Base-by-base conservation (phyloP, 768 basidiomycete genomes). In the Chalciporus chontae region DNA sequence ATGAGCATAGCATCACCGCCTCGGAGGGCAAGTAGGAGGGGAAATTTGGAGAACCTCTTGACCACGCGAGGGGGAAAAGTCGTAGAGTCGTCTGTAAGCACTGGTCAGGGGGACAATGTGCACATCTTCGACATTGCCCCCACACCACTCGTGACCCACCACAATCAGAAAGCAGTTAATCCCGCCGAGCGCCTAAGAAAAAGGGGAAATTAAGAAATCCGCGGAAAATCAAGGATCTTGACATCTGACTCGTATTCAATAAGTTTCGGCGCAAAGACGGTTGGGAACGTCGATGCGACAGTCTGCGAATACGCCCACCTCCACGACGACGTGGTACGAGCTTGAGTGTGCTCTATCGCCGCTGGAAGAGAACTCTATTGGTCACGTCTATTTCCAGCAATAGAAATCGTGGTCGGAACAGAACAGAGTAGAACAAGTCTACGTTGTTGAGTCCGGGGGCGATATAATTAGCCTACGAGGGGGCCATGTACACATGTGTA, bases 291-390 rank as follows among this genome's bases (percentile, higher is more conserved):
- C 1, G 32, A 32, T 11, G 14, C 34, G 34, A 14, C 15, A 5
- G 34, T n/a, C 13, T 10, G 8, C 4, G 4, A 31, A 43, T 40
- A 50, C 19, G 17, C 19, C 11, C 19, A 15, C 26, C 36, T 63
- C n/a, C 55, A 60, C 64, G 27, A 8, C 27, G 10, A 7, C 8
- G 55, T 48, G 55, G 55, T 46, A 40, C 48, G 55, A 52, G 44
- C 47, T 50, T 32, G 13, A 19, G 10, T 31, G 8, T 15, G 40
- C 17, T 44, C 24, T 50, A 54, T 53, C 51, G 34, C 45, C 53
- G 45, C 64, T 53, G 46, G 14, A 49, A 32, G 38, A 50, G 39
- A 51, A 52, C 43, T 44, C 40, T 54, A 50, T 65, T 50, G 52
- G 51, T 47, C 52, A 45, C 53, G 45, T 45, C 38, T 54, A 58